Conservation (phyloP, 805 yeast species). For the Danielia oregonensis region DNA sequence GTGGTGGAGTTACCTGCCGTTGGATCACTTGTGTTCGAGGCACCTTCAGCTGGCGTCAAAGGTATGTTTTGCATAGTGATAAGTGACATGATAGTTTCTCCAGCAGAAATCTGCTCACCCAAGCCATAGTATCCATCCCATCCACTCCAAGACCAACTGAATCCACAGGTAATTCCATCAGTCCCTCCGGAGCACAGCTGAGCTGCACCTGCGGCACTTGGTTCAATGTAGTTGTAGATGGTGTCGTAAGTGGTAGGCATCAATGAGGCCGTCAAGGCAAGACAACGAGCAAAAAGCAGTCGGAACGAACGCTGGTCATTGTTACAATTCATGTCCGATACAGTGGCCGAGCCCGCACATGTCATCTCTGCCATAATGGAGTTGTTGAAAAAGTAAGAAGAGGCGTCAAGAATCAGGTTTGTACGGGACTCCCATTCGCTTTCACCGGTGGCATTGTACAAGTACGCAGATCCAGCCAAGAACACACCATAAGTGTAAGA, state of each 20-base stretch:
- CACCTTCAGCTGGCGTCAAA: conserved; percentile 17
- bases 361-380: conserved; percentile 58
- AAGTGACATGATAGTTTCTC: conserved; percentile 48
- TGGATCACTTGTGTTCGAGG: conserved; percentile 15
- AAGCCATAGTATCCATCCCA: conserved; percentile 69
- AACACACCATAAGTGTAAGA: conserved; percentile 68
- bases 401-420: conserved; percentile 32
- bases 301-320: conserved; percentile 76
- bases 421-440: conserved; percentile 40
- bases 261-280: conserved; percentile 54
- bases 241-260: conserved; percentile 46
- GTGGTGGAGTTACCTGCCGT: conserved; percentile 26
- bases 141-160: conserved; percentile 55
- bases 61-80: conserved; percentile 22
- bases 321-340: conserved; percentile 44
- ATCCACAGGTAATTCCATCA: conserved; percentile 83
- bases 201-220: conserved; percentile 67
- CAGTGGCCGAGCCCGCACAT: conserved; percentile 46
- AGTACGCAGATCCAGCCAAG: conserved; percentile 65
- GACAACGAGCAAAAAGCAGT: conserved; percentile 61
- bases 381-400: conserved; percentile 35
- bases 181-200: conserved; percentile 70
- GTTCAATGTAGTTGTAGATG: conserved; percentile 27
- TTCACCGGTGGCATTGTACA: conserved; percentile 58
- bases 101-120: conserved; percentile 76